These are phyloP conservation scores for Ganoderma boninense DNA, from an alignment of 1,284 basidiomycete genomes.

Conservation along the genomic window DNA sequence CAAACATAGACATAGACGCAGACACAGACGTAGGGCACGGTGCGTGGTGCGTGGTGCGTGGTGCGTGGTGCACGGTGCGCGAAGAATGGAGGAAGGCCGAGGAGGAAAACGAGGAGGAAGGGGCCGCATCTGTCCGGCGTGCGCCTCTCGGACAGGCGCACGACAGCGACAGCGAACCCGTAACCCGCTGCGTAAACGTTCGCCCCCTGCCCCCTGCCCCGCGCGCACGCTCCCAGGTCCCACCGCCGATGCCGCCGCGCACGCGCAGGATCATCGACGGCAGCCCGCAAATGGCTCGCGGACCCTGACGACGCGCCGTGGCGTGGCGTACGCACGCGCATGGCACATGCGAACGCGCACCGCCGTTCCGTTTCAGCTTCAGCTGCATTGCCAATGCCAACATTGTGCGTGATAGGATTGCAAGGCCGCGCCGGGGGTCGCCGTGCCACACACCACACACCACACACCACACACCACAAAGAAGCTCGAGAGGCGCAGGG, in stretches of 20 bases:
- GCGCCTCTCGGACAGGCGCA: neutral
- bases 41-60: too few relatives aligned
- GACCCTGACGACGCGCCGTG: slow-evolving; percentile 21
- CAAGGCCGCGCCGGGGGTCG: neutral
- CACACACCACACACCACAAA: neutral
- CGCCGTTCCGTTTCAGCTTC: too few relatives aligned
- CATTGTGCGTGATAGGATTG: too few relatives aligned
- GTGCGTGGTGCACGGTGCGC: too few relatives aligned
- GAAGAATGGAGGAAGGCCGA: too few relatives aligned
- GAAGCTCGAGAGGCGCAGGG: neutral
- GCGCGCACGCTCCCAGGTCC: slow-evolving; percentile 11
- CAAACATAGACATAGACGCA: neutral
- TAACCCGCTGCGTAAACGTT: neutral
- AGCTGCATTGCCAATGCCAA: too few relatives aligned
- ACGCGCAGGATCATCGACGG: neutral
- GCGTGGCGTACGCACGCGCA: slow-evolving; percentile 5
- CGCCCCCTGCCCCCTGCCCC: neutral
- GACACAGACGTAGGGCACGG: too few relatives aligned
- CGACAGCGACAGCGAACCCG: slow-evolving; percentile 13
- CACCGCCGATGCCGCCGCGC: slow-evolving; percentile 4
- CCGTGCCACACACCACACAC: neutral
- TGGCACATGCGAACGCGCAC: neutral
- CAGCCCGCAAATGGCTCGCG: slow-evolving; percentile 6
- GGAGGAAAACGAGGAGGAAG: too few relatives aligned
- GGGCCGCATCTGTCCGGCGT: slow-evolving; percentile 12